A percentile compares a stretch with the other conserved stretches of the same genome.
Evolutionary conservation across 352 stramenopile genomes (phyloP).

Genomic region (Phytophthora sojae): DNA sequence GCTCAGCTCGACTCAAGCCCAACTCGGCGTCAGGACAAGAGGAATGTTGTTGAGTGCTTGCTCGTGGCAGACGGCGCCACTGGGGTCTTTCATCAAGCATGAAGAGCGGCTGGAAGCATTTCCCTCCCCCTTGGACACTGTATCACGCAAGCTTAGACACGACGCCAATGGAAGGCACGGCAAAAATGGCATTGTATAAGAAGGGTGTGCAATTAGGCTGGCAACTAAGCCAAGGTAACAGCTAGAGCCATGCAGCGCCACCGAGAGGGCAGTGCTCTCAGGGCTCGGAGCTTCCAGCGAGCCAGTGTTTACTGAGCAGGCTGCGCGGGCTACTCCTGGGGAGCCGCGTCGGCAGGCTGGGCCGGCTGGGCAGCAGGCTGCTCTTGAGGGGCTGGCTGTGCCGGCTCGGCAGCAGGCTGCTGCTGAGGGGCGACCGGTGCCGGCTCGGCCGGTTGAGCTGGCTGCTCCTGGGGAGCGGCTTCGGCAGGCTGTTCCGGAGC

Average conservation of each 20-base stretch:
- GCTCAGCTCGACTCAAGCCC: no score
- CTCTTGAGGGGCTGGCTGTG: neutral
- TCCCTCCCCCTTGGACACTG: neutral
- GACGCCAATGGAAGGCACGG: constrained; percentile 8
- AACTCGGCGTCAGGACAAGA: no score
- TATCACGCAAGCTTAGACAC: neutral
- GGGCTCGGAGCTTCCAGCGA: neutral
- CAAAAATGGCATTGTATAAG: constrained; percentile 34
- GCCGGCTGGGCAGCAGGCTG: no score
- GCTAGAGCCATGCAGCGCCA: neutral
- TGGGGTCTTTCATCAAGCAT: neutral
- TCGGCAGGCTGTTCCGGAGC: constrained; percentile 10
- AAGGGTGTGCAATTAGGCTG: constrained; percentile 14
- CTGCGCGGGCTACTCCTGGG: constrained; percentile 1
- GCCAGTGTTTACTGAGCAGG: constrained; percentile 19
- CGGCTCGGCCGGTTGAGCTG: no score
- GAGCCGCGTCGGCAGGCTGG: neutral
- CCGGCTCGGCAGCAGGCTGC: no score
- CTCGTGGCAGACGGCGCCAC: neutral
- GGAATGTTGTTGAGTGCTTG: no score
- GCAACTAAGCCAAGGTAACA: constrained; percentile 11
- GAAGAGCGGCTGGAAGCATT: neutral
- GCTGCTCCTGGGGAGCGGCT: neutral
- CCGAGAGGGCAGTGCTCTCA: neutral
- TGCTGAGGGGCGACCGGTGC: neutral